phyloP scores from a whole-genome alignment of 192 early-diverging fungal species.

The Mortierella hygrophila region DNA sequence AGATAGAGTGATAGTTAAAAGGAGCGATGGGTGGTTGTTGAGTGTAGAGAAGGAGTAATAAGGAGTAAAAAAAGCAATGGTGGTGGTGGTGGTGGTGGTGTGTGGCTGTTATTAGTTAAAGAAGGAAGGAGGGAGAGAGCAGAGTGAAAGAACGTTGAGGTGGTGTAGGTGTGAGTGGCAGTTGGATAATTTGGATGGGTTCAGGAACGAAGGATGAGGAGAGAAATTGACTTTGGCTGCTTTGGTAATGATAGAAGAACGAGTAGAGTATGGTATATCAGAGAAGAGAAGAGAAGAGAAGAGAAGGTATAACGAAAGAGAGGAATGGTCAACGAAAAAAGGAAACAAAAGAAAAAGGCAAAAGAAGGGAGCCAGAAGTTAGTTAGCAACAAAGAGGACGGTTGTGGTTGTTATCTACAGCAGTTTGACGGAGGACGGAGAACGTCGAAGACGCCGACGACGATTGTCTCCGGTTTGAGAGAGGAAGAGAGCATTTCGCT shows the following conservation, averaged over 20 bases:
- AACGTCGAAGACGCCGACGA: neutral
- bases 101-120: neutral
- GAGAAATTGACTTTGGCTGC: neutral
- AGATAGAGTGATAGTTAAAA: neutral
- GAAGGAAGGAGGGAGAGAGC: neutral
- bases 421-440: neutral
- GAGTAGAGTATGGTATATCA: neutral
- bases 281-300: neutral
- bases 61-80: neutral
- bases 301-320: neutral
- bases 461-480: neutral
- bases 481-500: neutral
- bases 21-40: neutral
- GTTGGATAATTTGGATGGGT: too few relatives aligned
- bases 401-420: conserved; percentile 1
- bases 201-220: neutral
- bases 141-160: neutral
- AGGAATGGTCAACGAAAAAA: neutral
- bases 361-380: neutral
- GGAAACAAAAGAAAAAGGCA: neutral
- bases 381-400: neutral
- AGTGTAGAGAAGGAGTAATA: neutral
- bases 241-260: too few relatives aligned
- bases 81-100: neutral
- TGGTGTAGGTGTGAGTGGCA: neutral